phyloP scores from a whole-genome alignment of 31 red algal species.

The Odonthalia washingtoniensis region DNA sequence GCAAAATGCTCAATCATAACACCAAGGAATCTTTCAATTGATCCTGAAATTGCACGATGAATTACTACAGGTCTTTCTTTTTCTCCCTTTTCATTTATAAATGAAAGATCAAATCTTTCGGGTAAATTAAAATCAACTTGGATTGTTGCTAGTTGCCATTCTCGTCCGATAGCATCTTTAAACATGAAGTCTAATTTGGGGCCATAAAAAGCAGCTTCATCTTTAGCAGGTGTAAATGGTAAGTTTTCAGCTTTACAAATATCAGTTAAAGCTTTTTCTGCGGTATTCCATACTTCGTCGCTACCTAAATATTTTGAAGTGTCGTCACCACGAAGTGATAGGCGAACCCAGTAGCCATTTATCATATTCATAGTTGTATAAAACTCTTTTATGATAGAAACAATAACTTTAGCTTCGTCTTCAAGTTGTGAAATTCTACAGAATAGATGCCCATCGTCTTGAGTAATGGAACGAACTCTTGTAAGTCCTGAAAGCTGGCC shows the following conservation, averaged over 20 bases:
- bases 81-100: slow-evolving; percentile 21
- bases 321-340: slow-evolving; percentile 10
- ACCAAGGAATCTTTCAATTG: not conserved
- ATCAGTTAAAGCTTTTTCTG: not conserved
- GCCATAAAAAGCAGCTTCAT: slow-evolving; percentile 25
- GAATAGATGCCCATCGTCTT: slow-evolving; percentile 18
- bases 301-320: slow-evolving; percentile 10
- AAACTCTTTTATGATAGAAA: slow-evolving; percentile 18
- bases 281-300: slow-evolving; percentile 15
- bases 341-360: not conserved
- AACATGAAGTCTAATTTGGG: slow-evolving; percentile 17
- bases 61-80: slow-evolving; percentile 19
- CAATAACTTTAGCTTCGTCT: slow-evolving; percentile 10
- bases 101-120: slow-evolving; percentile 14
- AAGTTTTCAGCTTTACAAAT: not conserved
- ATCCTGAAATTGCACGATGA: slow-evolving; percentile 6
- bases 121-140: slow-evolving; percentile 20
- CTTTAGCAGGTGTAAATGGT: not conserved
- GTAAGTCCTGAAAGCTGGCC: slow-evolving; percentile 18
- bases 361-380: slow-evolving; percentile 10
- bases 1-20: slow-evolving; percentile 14
- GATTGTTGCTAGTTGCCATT: slow-evolving; percentile 16
- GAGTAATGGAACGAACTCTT: slow-evolving; percentile 10
- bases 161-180: slow-evolving; percentile 18
- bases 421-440: slow-evolving; percentile 4